Percentiles rank a stretch among this genome's conserved stretches.
Evolutionary conservation across 129 eudicot genomes (phyloP).

Genomic region (sunflower (Helianthus annuus)): HanXRQr2.0-SUNRISE NC_035438.2:2248581-2249080

Average conservation of each 20-base stretch:
- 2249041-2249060: conserved; percentile 27
- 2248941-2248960: conserved; percentile 21
- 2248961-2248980: conserved; percentile 26
- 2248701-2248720: neutral
- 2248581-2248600: conserved; percentile 10
- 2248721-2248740: neutral
- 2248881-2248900: neutral
- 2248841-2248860: neutral
- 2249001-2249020: conserved; percentile 15
- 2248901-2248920: conserved; percentile 18
- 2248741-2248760: neutral
- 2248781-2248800: neutral
- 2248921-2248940: conserved; percentile 22
- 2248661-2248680: neutral
- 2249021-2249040: conserved; percentile 34
- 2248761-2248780: neutral
- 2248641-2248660: neutral
- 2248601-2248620: neutral
- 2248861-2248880: conserved; percentile 2
- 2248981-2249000: conserved; percentile 25
- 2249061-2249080: conserved; percentile 32
- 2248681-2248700: neutral
- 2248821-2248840: neutral
- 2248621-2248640: neutral
- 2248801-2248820: conserved; percentile 3